Base-by-base conservation (phyloP, 176 grass and related monocot genomes). In the Bromus sterilis region DNA sequence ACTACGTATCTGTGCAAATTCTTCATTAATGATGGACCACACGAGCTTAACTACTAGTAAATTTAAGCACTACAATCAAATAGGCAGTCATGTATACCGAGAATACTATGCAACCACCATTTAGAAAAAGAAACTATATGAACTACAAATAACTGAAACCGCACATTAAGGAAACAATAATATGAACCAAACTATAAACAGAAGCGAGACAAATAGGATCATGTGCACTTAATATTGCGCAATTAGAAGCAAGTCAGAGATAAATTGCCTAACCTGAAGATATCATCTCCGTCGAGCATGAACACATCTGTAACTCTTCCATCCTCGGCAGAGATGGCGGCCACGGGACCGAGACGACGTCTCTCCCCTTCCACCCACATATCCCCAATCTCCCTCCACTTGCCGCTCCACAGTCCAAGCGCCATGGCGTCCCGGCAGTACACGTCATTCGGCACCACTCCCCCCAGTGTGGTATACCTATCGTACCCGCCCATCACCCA, bases 401-500 rank as follows among this genome's bases (percentile, higher is more conserved):
- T 87, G 26, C 92, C 92, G 32, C 80, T 97, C 83, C 79, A 85
- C 65, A 97, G 57, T 30, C 87, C 89, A 1, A 94, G 78, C 28
- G 87, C 94, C 74, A 94, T 88, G 4, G 94, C 94, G 4, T 97
- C 86, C 80, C 81, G 87, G 74, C 87, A 90, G 85, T 92, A 92
- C 21, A 92, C 49, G 53, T 94, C 85, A 20, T 84, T 86, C 4
- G 94, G 92, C 71, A 97, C 94, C 56, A 97, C 86, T 36, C 94
- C 92, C 31, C 87, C 84, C 37, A 97, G 40, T 6, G 92, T 85
- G 33, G 65, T 77, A 40, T 94, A 94, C 21, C 87, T 82, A 9
- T 87, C 92, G 23, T 94, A 97, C 11, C 94, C 94, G 28, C 94
- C 94, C 92, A 97, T 97, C 78, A 97, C 94, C 94, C 94, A 97